Evolutionary conservation across 2,329 filamentous ascomycete genomes (phyloP).

Genomic region (Eutypella sp.): DNA sequence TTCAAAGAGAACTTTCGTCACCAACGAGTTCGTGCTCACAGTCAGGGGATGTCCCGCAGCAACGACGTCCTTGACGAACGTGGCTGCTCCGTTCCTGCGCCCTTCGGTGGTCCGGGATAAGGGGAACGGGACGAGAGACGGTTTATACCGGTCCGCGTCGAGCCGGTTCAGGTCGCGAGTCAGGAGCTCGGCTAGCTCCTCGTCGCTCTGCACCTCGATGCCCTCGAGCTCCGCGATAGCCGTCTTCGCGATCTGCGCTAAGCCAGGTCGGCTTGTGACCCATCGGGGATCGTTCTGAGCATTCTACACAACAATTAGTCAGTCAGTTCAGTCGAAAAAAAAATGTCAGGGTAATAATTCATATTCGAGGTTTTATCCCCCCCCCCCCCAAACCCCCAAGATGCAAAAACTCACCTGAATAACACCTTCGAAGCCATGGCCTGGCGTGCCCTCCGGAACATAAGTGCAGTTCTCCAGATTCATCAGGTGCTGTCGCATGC

Average conservation of each 20-base stretch:
- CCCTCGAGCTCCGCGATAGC: not conserved
- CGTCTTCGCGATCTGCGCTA: conserved; percentile 14
- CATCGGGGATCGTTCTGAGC: conserved; percentile 18
- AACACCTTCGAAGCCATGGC: conserved; percentile 48
- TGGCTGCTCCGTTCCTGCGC: not conserved
- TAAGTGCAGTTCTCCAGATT: conserved; percentile 44
- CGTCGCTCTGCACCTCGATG: conserved; percentile 14
- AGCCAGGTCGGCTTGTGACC: conserved; percentile 21
- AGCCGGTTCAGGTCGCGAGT: not conserved
- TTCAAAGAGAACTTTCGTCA: not conserved
- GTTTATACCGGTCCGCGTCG: not conserved
- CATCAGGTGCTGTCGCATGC: conserved; percentile 45
- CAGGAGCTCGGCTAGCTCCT: conserved; percentile 23
- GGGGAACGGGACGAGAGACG: not conserved
- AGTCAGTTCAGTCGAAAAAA: no score
- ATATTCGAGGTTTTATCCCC: no score
- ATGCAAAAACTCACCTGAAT: conserved; percentile 23
- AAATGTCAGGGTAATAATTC: no score
- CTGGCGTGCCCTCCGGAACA: conserved; percentile 28
- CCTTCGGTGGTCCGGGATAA: not conserved
- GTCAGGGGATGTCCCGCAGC: no score
- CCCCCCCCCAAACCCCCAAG: not conserved
- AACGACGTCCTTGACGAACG: no score
- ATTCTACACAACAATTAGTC: no score
- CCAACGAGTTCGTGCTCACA: not conserved